A percentile compares a stretch with the other conserved stretches of the same genome.
These are phyloP conservation scores for Samsoniella hepiali DNA, from an alignment of 2,329 filamentous ascomycete species.

Conservation along the genomic window DNA sequence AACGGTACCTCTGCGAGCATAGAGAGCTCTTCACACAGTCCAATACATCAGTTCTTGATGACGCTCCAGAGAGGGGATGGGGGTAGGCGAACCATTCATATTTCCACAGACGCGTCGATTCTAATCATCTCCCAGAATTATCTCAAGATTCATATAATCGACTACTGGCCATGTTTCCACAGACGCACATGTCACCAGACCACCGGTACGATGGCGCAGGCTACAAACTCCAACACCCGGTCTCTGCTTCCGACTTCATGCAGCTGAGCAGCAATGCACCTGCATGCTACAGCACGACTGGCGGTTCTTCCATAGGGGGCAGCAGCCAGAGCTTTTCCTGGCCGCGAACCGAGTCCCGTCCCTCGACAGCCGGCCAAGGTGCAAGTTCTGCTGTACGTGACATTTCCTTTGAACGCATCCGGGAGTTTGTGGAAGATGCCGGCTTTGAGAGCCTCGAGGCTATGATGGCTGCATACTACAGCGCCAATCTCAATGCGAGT, in stretches of 20 bases:
- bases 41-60: slow-evolving; percentile 3
- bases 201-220: not conserved
- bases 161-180: slow-evolving; percentile 1
- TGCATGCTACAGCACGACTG: not conserved
- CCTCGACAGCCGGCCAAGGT: not conserved
- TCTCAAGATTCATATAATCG: slow-evolving; percentile 9
- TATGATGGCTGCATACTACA: slow-evolving; percentile 16
- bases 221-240: not conserved
- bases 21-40: not conserved
- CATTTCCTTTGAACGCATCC: slow-evolving; percentile 3
- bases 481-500: not conserved
- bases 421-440: slow-evolving; percentile 13
- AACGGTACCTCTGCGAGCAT: not conserved
- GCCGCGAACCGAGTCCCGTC: slow-evolving; percentile 4
- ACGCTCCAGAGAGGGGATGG: slow-evolving; percentile 1
- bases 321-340: slow-evolving; percentile 2
- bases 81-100: not conserved
- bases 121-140: not conserved
- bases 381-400: not conserved
- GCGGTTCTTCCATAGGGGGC: not conserved
- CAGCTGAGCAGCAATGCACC: not conserved
- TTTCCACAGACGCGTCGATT: not conserved
- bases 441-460: slow-evolving; percentile 10
- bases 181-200: not conserved
- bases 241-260: not conserved